Evolutionary conservation across 306 rosid genomes (phyloP), one percentile per base, ranked within the genome.

Genomic region (Vigna nakashimae): DNA sequence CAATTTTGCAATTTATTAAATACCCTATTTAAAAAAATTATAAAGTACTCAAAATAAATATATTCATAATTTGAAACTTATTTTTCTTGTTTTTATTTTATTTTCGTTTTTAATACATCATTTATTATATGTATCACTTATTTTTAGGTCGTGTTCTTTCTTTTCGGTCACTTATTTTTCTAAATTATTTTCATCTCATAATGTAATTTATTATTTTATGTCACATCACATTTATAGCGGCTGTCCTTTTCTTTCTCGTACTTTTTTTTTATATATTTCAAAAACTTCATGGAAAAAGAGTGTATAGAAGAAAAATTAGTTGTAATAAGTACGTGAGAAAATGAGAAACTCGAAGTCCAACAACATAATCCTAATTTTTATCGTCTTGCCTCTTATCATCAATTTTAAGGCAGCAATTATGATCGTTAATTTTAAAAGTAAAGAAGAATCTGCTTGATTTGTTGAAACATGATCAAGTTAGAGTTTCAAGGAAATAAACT

Each of bases 391-490:
- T 78, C 68, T 68, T 46, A 68, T 22, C 46, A 63, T 26, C 56
- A 14, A 10, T 34, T 24, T 49, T 78, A 17, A 71, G 57, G 22
- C 50, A 71, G 52, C 28, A 67, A 65, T 45, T 30, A 65, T 28
- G 9, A 32, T 38, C n/a, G 15, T 68, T 46, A 57, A 48, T 45
- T 57, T 69, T 38, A 38, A 74, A 57, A 80, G 18, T 28, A 68
- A 32, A 49, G 18, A 56, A 36, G 24, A 30, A 18, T 32, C 12
- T 65, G 36, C 68, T 26, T 67, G 50, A 66, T 8, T 36, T 58
- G 15, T 66, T 57, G 75, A 74, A 32, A 49, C 42, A 53, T 15
- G 60, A 26, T 64, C 26, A 62, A 30, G 34, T 60, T 60, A 60
- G 66, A 14, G 42, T 60, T 60, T 20, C 43, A 60, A 28, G 43